These are phyloP conservation scores for Astragalus membranaceus DNA, from an alignment of 306 rosid species.

Conservation along the genomic window DNA sequence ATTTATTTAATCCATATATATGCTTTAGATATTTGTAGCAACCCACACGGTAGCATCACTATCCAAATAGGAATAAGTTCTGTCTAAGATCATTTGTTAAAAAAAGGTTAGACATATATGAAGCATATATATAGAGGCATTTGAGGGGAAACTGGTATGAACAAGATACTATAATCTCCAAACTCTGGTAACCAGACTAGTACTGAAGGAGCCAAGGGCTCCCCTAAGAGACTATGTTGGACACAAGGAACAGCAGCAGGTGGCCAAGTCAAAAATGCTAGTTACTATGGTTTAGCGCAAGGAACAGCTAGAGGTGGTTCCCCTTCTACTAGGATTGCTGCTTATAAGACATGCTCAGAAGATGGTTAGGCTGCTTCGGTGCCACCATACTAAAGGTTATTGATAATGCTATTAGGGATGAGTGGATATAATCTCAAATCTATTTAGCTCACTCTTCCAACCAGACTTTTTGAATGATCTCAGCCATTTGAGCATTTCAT, in stretches of 20 bases:
- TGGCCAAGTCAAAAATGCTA: slow-evolving; percentile 46
- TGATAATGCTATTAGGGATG: slow-evolving; percentile 80
- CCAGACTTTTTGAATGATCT: slow-evolving; percentile 60
- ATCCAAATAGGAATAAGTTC: no score
- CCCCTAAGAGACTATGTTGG: slow-evolving; percentile 74
- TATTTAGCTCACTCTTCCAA: slow-evolving; percentile 44
- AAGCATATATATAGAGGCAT: no score
- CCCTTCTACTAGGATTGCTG: slow-evolving; percentile 65
- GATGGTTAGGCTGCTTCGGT: slow-evolving; percentile 72
- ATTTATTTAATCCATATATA: no score
- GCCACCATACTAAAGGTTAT: slow-evolving; percentile 64
- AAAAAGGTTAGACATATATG: no score
- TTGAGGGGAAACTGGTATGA: slow-evolving; percentile 84
- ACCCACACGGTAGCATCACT: no score
- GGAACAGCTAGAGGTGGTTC: slow-evolving; percentile 81
- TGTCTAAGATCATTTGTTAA: no score
- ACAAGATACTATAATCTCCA: slow-evolving; percentile 61
- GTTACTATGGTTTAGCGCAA: slow-evolving; percentile 67
- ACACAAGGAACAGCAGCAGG: slow-evolving; percentile 93
- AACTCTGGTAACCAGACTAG: slow-evolving; percentile 26
- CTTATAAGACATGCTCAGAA: slow-evolving; percentile 67
- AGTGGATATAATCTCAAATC: slow-evolving; percentile 81
- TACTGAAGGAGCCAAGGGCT: slow-evolving; percentile 24
- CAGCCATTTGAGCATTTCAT: slow-evolving; percentile 86
- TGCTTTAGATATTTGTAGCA: no score